phyloP scores from a whole-genome alignment of 805 yeast genomes.

The Candida montana region DNA sequence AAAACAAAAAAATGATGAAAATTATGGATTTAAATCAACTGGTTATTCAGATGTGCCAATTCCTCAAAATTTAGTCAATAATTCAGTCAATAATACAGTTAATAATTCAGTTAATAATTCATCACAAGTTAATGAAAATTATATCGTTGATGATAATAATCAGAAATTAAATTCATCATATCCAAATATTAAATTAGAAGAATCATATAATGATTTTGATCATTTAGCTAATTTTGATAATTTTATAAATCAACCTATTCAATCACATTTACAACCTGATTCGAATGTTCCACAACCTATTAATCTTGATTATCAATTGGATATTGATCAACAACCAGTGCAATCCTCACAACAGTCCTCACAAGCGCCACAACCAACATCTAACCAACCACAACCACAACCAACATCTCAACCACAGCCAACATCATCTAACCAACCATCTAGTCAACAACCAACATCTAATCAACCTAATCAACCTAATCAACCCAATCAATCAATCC shows the following conservation, averaged over 20 bases:
- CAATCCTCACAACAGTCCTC: not conserved
- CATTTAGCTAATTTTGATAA: conserved; percentile 26
- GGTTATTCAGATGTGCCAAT: conserved; percentile 18
- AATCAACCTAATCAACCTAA: too few species aligned
- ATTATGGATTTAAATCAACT: conserved; percentile 9
- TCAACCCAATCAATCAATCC: too few species aligned
- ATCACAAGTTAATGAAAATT: not conserved
- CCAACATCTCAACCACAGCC: too few species aligned
- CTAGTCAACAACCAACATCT: conserved; percentile 1
- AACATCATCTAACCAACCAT: too few species aligned
- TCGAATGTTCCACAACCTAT: not conserved
- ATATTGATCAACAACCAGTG: not conserved
- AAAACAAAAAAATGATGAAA: not conserved
- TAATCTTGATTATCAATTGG: not conserved
- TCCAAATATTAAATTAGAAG: conserved; percentile 19
- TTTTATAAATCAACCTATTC: conserved; percentile 22
- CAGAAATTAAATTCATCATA: conserved; percentile 6
- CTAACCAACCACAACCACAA: too few species aligned
- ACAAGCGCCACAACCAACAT: not conserved
- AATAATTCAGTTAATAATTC: not conserved
- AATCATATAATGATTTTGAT: conserved; percentile 21
- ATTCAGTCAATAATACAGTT: not conserved
- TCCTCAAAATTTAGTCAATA: conserved; percentile 23
- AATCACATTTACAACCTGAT: not conserved
- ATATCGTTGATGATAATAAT: not conserved